Base-by-base conservation (phyloP, 2,329 filamentous ascomycete species). In the Aspergillus aculeatus region DNA sequence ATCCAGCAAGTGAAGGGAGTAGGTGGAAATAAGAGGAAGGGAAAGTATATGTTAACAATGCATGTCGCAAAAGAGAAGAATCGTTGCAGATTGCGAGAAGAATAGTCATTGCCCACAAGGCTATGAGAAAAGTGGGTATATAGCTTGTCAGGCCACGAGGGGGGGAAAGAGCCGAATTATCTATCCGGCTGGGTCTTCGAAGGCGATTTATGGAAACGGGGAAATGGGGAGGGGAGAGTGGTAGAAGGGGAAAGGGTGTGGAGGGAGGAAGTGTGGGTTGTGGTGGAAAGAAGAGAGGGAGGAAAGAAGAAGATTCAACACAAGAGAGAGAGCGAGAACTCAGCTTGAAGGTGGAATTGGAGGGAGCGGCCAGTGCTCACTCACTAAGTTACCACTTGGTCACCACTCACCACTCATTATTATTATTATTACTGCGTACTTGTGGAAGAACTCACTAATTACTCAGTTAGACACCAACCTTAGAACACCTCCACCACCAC, bases 1-100 rank as follows among this genome's bases (percentile, higher is more conserved):
- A 16, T 19, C 2, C 32, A 35, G 52, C 35, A 24, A 56, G 26
- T 49, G 12, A 38, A 31, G 56, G n/a, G n/a, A n/a, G 47, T 31
- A n/a, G 53, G 54, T 38, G 55, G 26, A 29, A 61, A 49, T 48
- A 57, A 54, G 47, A 47, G 59, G 56, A 41, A 47, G 51, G 50
- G 32, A 52, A 38, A 10, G 56, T 26, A 29, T 32, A 55, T 47
- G 61, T 62, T 61, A 66, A 31, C 55, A 55, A 47, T 47, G 56
- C 65, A 68, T 67, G 21, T 53, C 48, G 59, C 21, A 57, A 6
- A 14, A 16, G n/a, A 44, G 6, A 16, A 44, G 38, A 44, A n/a
- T 16, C 14, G 12, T 44, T 44, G 38, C 14, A 44, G 7, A 14
- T 14, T 14, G 7, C 5, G 38, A 44, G n/a, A 19, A 44, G 32